phyloP scores from a whole-genome alignment of 352 stramenopile genomes.

The Phytopythium mirpurense region DNA sequence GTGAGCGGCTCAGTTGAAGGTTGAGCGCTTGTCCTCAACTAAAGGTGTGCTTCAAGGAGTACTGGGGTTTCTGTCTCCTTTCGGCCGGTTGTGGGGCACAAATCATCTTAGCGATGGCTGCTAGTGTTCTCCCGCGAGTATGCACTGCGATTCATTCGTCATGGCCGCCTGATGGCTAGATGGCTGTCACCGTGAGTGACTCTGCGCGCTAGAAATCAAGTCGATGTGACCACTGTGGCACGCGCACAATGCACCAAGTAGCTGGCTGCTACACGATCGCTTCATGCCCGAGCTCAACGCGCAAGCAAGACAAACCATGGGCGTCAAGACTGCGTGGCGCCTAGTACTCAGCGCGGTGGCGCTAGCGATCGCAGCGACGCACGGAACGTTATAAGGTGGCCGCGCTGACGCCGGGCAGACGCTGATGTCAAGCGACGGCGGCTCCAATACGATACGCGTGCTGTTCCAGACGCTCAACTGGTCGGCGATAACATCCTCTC shows the following conservation, averaged over 20 bases:
- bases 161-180: too few relatives aligned
- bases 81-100: neutral
- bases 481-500: slow-evolving; percentile 23
- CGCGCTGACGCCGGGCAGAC: slow-evolving; percentile 7
- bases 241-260: too few relatives aligned
- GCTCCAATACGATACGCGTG: slow-evolving; percentile 13
- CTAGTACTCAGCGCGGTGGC: neutral
- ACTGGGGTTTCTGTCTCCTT: neutral
- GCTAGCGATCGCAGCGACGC: neutral
- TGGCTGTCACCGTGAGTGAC: slow-evolving; percentile 1
- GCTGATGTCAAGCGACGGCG: slow-evolving; percentile 12
- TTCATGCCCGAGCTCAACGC: neutral
- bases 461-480: slow-evolving; percentile 21
- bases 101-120: too few relatives aligned
- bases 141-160: too few relatives aligned
- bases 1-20: too few relatives aligned
- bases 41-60: too few relatives aligned
- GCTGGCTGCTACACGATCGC: too few relatives aligned
- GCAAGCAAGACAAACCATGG: slow-evolving; percentile 1
- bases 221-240: slow-evolving; percentile 4
- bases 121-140: too few relatives aligned
- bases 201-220: slow-evolving; percentile 4
- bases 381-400: too few relatives aligned
- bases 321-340: slow-evolving; percentile 1
- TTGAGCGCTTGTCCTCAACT: too few relatives aligned